These are phyloP conservation scores for Conringia planisiliqua DNA, from an alignment of 345 rosid species.

Conservation along the genomic window DNA sequence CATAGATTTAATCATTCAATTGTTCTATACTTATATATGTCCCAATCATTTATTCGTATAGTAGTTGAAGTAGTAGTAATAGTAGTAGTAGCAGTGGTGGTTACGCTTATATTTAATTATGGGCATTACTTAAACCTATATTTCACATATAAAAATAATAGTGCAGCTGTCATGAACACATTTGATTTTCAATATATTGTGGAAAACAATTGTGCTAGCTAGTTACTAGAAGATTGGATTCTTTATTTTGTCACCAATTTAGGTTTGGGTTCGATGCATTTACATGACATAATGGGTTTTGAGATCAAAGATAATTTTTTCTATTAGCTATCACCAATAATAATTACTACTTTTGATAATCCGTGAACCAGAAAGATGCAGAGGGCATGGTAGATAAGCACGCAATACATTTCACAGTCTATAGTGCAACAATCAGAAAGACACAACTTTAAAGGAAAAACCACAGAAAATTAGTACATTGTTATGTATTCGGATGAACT, in stretches of 20 bases:
- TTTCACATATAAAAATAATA: not conserved
- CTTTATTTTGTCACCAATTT: conserved; percentile 4
- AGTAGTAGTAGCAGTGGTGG: not conserved
- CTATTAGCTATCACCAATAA: not conserved
- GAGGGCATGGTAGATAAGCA: conserved; percentile 14
- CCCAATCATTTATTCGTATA: conserved; percentile 5
- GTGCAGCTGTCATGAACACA: conserved; percentile 11
- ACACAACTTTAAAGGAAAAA: not conserved
- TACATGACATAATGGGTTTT: conserved; percentile 19
- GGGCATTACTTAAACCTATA: not conserved
- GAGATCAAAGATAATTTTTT: not conserved
- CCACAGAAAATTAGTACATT: not conserved
- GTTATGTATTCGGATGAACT: not conserved
- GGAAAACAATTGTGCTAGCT: not conserved
- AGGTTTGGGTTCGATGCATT: conserved; percentile 30
- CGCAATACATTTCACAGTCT: not conserved
- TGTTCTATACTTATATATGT: not conserved
- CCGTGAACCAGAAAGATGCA: conserved; percentile 7
- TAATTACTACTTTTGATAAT: not conserved
- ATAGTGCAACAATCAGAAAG: not conserved
- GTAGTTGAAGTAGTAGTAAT: not conserved
- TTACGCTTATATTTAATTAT: not conserved
- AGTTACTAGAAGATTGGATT: conserved; percentile 21
- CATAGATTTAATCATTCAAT: not conserved
- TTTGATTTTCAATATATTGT: not conserved